Percentiles rank a stretch among this genome's conserved stretches.
Evolutionary conservation across 1,139 yeast genomes (phyloP).

Genomic region (Kodamaea suecica): DNA sequence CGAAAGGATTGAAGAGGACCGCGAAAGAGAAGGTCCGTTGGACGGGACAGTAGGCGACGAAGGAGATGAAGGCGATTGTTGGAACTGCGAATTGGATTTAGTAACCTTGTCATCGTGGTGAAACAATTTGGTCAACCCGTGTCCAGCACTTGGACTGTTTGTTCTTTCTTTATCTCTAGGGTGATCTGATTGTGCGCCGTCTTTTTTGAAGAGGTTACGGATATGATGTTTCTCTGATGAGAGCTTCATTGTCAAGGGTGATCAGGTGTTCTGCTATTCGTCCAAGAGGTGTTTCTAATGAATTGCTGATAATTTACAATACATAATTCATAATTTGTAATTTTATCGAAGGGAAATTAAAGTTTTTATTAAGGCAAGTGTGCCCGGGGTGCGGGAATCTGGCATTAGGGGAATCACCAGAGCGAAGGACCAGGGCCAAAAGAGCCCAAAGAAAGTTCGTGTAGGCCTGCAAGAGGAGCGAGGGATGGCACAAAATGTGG

Average conservation of each 20-base stretch:
- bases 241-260: conserved; percentile 9
- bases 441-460: too few relatives aligned
- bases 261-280: too few relatives aligned
- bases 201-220: conserved; percentile 20
- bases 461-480: too few relatives aligned
- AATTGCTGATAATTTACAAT: conserved; percentile 1
- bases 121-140: conserved; percentile 28
- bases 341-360: conserved; percentile 1
- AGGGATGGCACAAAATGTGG: too few relatives aligned
- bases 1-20: conserved; percentile 29
- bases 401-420: too few relatives aligned
- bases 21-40: conserved; percentile 9
- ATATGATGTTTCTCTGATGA: conserved; percentile 17
- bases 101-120: conserved; percentile 10
- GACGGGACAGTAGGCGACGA: conserved; percentile 2
- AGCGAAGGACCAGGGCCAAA: too few relatives aligned
- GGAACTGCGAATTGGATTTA: background rate
- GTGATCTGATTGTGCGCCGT: conserved; percentile 10
- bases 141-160: conserved; percentile 10
- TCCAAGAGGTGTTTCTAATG: too few relatives aligned
- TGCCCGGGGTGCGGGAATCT: too few relatives aligned
- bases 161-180: conserved; percentile 10
- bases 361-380: background rate
- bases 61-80: background rate
- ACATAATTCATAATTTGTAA: too few relatives aligned